Evolutionary conservation across 2,329 filamentous ascomycete genomes (phyloP).

Genomic region (Pyricularia grisea): DNA sequence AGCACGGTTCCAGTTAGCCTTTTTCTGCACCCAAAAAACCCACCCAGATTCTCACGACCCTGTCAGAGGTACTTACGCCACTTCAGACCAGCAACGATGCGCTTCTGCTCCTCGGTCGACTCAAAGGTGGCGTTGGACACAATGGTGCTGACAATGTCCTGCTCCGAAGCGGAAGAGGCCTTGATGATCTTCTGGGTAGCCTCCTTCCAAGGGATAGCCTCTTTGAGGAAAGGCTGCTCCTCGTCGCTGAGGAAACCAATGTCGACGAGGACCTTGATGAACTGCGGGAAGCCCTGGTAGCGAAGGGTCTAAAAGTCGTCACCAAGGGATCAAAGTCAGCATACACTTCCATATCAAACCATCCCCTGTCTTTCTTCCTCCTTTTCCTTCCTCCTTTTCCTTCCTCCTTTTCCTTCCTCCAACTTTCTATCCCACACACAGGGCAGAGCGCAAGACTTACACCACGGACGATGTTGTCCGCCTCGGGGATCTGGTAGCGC

Average conservation of each 20-base stretch:
- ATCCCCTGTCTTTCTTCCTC: no score
- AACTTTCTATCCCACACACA: not conserved
- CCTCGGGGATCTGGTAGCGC: slow-evolving; percentile 87
- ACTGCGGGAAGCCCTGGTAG: slow-evolving; percentile 84
- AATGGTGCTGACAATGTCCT: slow-evolving; percentile 66
- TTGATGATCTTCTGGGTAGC: slow-evolving; percentile 70
- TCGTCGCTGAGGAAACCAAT: slow-evolving; percentile 79
- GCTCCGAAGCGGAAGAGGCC: slow-evolving; percentile 53
- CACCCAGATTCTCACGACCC: not conserved
- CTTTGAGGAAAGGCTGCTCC: slow-evolving; percentile 53
- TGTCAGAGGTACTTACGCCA: slow-evolving; percentile 32
- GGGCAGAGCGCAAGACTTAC: slow-evolving; percentile 3
- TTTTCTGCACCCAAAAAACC: not conserved
- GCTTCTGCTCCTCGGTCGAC: slow-evolving; percentile 57
- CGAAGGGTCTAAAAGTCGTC: slow-evolving; percentile 54
- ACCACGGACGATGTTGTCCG: slow-evolving; percentile 71
- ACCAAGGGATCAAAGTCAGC: not conserved
- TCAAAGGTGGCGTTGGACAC: slow-evolving; percentile 65
- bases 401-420: not conserved
- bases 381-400: not conserved
- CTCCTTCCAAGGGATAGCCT: slow-evolving; percentile 71
- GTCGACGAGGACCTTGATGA: slow-evolving; percentile 79
- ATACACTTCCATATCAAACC: not conserved
- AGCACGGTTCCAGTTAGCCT: not conserved
- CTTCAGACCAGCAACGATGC: slow-evolving; percentile 58